phyloP scores from a whole-genome alignment of 192 early-diverging fungal genomes.

The Spinellus fusiger region DNA sequence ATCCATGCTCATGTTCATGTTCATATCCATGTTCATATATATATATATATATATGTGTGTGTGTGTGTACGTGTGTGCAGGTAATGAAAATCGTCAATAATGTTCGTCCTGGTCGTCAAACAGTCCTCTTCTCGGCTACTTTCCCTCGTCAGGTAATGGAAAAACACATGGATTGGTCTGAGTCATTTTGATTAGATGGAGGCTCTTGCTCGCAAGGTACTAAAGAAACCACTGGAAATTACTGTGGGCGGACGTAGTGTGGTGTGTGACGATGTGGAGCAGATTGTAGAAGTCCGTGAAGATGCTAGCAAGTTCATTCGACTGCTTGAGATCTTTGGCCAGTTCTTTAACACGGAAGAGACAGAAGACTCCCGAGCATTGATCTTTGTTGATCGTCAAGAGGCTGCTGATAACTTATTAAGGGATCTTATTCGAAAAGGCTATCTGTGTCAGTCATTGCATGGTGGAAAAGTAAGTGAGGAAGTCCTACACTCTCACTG shows the following conservation, averaged over 20 bases:
- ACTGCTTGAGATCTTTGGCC: constrained; percentile 82
- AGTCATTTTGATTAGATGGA: constrained; percentile 62
- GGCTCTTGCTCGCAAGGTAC: constrained; percentile 86
- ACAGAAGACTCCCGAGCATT: constrained; percentile 65
- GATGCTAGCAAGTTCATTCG: constrained; percentile 83
- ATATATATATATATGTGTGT: background rate
- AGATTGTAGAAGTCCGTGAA: constrained; percentile 84
- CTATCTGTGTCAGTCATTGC: constrained; percentile 84
- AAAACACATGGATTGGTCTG: background rate
- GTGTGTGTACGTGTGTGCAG: constrained; percentile 16
- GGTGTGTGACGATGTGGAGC: constrained; percentile 81
- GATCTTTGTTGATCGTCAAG: constrained; percentile 95
- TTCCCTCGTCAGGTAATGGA: constrained; percentile 75
- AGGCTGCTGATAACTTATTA: constrained; percentile 86
- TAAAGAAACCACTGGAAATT: constrained; percentile 88
- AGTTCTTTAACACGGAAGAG: constrained; percentile 63
- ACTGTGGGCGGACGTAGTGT: constrained; percentile 91
- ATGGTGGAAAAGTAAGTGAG: constrained; percentile 80
- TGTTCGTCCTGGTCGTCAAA: constrained; percentile 81
- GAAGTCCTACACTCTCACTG: background rate
- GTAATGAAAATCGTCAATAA: constrained; percentile 95
- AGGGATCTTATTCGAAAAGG: constrained; percentile 78
- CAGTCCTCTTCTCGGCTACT: constrained; percentile 90
- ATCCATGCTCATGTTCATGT: background rate
- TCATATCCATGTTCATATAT: background rate